A percentile compares a stretch with the other conserved stretches of the same genome.
phyloP scores from a whole-genome alignment of 2,329 filamentous ascomycete species.

The Domatiomyces globalis region DNA sequence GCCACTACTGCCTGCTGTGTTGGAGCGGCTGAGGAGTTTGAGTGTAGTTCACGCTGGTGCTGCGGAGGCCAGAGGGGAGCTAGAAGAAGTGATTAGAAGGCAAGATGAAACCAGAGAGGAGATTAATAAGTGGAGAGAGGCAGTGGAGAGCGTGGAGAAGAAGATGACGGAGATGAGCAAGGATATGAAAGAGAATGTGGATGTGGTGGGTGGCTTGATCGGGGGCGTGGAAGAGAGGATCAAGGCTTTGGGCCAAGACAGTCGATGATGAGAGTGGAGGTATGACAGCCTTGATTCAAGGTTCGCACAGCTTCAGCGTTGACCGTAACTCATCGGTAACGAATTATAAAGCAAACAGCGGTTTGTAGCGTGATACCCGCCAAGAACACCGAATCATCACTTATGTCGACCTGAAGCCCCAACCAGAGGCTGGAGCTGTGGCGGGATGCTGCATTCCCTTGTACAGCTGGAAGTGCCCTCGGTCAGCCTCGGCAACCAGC shows the following conservation, averaged over 20 bases:
- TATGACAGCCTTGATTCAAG: no score
- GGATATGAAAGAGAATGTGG: constrained; percentile 64
- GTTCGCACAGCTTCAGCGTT: background rate
- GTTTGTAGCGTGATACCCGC: background rate
- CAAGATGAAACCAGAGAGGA: constrained; percentile 74
- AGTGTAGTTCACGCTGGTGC: constrained; percentile 76
- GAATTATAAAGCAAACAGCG: background rate
- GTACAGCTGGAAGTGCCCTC: no score
- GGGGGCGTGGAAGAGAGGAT: constrained; percentile 71
- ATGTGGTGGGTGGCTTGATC: constrained; percentile 78
- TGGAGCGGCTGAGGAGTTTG: constrained; percentile 74
- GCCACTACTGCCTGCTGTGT: constrained; percentile 67
- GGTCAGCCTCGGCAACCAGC: background rate
- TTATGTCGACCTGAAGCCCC: no score
- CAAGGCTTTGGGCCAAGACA: constrained; percentile 34
- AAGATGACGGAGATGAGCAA: constrained; percentile 56
- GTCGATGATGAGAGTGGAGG: background rate
- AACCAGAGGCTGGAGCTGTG: no score
- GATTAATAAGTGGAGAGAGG: constrained; percentile 72
- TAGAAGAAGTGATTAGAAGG: constrained; percentile 62
- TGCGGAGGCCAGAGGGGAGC: constrained; percentile 60
- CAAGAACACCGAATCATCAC: background rate
- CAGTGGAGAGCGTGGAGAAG: constrained; percentile 62
- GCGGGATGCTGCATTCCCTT: no score
- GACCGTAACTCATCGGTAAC: no score